A percentile compares a stretch with the other conserved stretches of the same genome.
phyloP scores from a whole-genome alignment of 169 alveolate genomes.

The Plasmodium adleri region DNA sequence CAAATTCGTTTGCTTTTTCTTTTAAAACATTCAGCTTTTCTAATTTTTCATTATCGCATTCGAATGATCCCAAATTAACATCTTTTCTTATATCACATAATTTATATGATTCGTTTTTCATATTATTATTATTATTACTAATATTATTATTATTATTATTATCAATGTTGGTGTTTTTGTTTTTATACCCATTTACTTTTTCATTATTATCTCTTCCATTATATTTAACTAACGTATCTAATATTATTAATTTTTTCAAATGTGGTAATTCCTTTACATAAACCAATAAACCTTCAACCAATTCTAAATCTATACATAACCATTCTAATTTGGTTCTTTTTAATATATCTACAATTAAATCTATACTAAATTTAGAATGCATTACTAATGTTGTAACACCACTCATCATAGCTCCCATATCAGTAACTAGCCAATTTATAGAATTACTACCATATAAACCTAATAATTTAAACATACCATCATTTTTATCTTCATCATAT shows the following conservation, averaged over 20 bases:
- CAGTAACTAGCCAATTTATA: conserved; percentile 40
- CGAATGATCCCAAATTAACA: no score
- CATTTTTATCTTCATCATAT: conserved; percentile 35
- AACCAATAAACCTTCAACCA: conserved; percentile 8
- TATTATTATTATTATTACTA: neutral
- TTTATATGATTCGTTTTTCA: neutral
- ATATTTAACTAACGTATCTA: conserved; percentile 11
- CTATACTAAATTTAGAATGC: conserved; percentile 63
- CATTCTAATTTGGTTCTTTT: conserved; percentile 39
- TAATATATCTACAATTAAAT: conserved; percentile 35
- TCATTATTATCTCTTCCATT: neutral
- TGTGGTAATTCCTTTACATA: conserved; percentile 17
- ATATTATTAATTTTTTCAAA: conserved; percentile 32
- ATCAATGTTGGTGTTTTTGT: neutral
- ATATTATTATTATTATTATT: neutral
- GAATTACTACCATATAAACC: conserved; percentile 74
- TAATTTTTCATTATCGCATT: neutral
- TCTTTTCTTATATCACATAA: neutral
- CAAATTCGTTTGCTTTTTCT: neutral
- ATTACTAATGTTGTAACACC: conserved; percentile 38
- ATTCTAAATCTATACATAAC: conserved; percentile 39
- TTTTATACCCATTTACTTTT: neutral
- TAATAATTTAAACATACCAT: conserved; percentile 27
- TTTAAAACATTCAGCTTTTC: neutral
- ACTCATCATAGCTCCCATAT: conserved; percentile 25